These are phyloP conservation scores for Tagetes erecta DNA, from an alignment of 129 eudicot species.

Conservation along the genomic window DNA sequence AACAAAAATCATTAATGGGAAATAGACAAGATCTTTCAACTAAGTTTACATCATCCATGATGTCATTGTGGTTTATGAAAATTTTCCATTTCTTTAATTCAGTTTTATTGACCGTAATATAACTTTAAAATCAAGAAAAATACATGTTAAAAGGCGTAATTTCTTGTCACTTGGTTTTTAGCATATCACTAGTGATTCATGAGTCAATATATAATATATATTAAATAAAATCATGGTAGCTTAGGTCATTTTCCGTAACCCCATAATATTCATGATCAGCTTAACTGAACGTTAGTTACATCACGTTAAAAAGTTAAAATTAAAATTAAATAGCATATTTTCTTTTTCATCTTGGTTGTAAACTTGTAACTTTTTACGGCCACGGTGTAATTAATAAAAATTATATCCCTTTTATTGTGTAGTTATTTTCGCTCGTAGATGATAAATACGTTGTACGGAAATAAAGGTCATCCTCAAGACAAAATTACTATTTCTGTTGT, in stretches of 20 bases:
- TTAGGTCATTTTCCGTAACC: no score
- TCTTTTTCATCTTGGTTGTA: no score
- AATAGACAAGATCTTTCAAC: constrained; percentile 34
- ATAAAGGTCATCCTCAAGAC: not conserved
- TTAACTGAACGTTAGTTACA: no score
- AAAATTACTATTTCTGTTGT: not conserved
- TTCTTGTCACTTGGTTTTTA: not conserved
- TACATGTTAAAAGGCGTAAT: not conserved
- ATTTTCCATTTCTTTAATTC: not conserved
- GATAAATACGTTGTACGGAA: constrained; percentile 22
- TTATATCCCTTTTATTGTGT: not conserved
- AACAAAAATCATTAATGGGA: constrained; percentile 8
- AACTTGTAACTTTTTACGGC: no score
- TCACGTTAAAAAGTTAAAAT: not conserved
- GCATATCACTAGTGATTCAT: not conserved
- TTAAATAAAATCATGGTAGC: no score
- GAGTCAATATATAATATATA: not conserved
- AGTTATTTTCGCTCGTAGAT: not conserved
- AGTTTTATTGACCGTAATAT: not conserved
- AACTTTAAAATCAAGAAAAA: not conserved
- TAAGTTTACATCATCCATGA: constrained; percentile 32
- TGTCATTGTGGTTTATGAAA: not conserved
- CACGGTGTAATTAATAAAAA: no score
- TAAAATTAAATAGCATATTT: no score
- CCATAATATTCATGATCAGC: not conserved